Evolutionary conservation across 2,329 filamentous ascomycete species (phyloP), one percentile per base, ranked within the genome.

Genomic region (Didymella pinodella): DNA sequence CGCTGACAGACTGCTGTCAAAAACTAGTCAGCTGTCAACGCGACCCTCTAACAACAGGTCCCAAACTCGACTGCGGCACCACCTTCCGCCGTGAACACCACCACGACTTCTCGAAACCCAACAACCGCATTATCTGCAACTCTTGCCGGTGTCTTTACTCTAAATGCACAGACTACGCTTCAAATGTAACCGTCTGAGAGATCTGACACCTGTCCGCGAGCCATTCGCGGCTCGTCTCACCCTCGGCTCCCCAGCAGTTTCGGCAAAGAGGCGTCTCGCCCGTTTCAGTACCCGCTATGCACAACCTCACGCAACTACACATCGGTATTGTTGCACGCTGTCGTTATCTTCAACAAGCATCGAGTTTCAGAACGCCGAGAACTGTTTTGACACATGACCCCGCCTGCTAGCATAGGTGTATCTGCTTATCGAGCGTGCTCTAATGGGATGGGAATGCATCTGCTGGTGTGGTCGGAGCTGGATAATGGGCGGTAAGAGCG

Each of bases 201-300:
- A 53, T 34, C 34, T 41, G 43, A 44, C 43, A 48, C 48, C 18
- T 40, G 14, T 36, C 16, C 31, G 32, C 32, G 16, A 6, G 16
- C 32, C 32, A 36, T 36, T 0, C 16, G 32, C 32, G 32, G 32
- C 32, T 14, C 16, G 32, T 34, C 32, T 34, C 14, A 34, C 12
- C 32, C 32, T 36, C 32, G 6, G 16, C 32, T 36, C 16, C 32
- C 32, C 32, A 16, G n/a, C 36, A 38, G 55, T 41, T 47, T 40
- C 18, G 36, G 32, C 32, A 36, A 14, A 36, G 36, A 36, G 40
- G 58, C 56, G 60, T 59, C 43, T 57, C 56, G 56, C 52, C 41
- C 22, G 46, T 62, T 54, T 59, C 56, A 62, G 48, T 43, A 43
- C 51, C 56, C 49, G 58, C 48, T 41, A 47, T 26, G 43, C 28